phyloP scores from a whole-genome alignment of 805 yeast species.

The Lachancea lanzarotensis region DNA sequence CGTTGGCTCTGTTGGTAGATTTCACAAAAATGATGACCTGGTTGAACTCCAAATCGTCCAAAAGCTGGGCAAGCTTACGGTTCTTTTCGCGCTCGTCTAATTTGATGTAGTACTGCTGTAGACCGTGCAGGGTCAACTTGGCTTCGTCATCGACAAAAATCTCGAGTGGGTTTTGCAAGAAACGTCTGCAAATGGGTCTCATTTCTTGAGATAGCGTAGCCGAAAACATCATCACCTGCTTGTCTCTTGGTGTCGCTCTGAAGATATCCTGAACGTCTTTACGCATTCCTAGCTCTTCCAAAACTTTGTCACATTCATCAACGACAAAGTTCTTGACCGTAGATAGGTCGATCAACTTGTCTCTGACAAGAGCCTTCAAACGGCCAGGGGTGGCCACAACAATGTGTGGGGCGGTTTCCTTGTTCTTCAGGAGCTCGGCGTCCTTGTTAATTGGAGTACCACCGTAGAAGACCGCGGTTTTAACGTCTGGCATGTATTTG shows the following conservation, averaged over 20 bases:
- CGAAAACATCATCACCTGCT: slow-evolving; percentile 99
- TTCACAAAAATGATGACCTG: slow-evolving; percentile 96
- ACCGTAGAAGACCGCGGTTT: slow-evolving; percentile 95
- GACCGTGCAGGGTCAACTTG: slow-evolving; percentile 93
- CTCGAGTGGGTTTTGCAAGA: slow-evolving; percentile 96
- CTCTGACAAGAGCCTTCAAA: slow-evolving; percentile 87
- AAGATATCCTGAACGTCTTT: slow-evolving; percentile 97
- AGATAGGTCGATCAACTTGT: slow-evolving; percentile 77
- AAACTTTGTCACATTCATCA: slow-evolving; percentile 97
- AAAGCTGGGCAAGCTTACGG: slow-evolving; percentile 82
- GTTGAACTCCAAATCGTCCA: slow-evolving; percentile 92
- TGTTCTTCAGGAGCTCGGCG: slow-evolving; percentile 78
- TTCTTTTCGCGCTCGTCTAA: slow-evolving; percentile 88
- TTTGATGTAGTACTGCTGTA: slow-evolving; percentile 93
- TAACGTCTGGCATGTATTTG: slow-evolving; percentile 96
- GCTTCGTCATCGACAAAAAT: slow-evolving; percentile 97
- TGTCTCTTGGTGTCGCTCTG: slow-evolving; percentile 95
- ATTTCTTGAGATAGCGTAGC: slow-evolving; percentile 93
- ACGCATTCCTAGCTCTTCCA: slow-evolving; percentile 90
- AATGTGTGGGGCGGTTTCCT: slow-evolving; percentile 92
- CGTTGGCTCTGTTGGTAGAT: slow-evolving; percentile 86
- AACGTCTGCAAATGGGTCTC: slow-evolving; percentile 94
- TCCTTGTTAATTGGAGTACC: slow-evolving; percentile 85
- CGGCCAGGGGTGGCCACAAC: slow-evolving; percentile 99
- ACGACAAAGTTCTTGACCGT: slow-evolving; percentile 90